These are phyloP conservation scores for Copromyces sp. DNA, from an alignment of 495 filamentous ascomycete species.

Conservation along the genomic window DNA sequence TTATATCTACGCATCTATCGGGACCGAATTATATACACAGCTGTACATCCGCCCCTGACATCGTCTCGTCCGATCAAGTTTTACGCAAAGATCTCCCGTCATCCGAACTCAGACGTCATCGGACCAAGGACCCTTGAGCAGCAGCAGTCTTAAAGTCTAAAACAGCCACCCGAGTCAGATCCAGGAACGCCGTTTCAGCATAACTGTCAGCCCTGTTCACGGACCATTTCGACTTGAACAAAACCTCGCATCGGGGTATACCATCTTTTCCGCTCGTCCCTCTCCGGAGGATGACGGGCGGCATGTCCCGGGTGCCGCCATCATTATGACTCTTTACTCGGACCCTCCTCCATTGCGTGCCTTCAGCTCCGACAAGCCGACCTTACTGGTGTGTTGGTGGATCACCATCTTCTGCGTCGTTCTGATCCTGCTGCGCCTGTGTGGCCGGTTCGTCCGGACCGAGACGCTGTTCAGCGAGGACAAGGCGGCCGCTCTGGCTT, in stretches of 20 bases:
- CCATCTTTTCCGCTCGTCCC: conserved; percentile 40
- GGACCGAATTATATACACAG: background rate
- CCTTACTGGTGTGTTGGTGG: conserved; percentile 90
- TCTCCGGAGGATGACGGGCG: conserved; percentile 53
- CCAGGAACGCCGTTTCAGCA: background rate
- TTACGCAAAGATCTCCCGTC: background rate
- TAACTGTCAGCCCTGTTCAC: background rate
- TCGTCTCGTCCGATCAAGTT: background rate
- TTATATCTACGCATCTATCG: background rate
- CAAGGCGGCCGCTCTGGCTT: conserved; percentile 67
- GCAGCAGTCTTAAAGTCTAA: background rate
- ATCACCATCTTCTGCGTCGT: conserved; percentile 70
- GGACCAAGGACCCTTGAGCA: background rate
- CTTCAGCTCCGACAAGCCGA: conserved; percentile 55
- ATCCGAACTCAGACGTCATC: background rate
- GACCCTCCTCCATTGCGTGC: conserved; percentile 48
- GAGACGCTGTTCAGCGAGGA: conserved; percentile 80
- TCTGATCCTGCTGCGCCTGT: conserved; percentile 68
- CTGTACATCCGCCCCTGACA: background rate
- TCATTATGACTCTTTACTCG: conserved; percentile 44
- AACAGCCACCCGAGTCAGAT: conserved; percentile 1
- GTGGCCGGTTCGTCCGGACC: conserved; percentile 69
- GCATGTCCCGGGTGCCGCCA: conserved; percentile 19
- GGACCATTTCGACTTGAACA: background rate
- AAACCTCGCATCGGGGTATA: background rate